These are phyloP conservation scores for Boeremia lycopersici DNA, from an alignment of 2,329 filamentous ascomycete genomes.

Conservation along the genomic window DNA sequence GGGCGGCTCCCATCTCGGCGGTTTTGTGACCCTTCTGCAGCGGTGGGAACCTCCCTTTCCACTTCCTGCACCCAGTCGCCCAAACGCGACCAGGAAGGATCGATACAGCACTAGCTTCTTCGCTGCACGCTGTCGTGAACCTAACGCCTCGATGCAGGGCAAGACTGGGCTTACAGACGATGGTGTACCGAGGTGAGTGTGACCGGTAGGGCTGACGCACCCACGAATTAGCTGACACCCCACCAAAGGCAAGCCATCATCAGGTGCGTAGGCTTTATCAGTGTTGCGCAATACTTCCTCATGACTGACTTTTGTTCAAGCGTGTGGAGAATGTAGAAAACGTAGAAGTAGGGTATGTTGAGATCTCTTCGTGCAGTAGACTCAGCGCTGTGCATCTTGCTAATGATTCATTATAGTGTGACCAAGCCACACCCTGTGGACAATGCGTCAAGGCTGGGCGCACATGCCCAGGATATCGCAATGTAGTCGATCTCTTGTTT, in stretches of 20 bases:
- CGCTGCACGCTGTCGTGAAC: slow-evolving; percentile 3
- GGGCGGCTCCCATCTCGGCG: background rate
- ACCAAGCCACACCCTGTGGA: slow-evolving; percentile 34
- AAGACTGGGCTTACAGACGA: slow-evolving; percentile 14
- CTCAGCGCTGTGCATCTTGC: slow-evolving; percentile 1
- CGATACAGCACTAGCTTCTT: background rate
- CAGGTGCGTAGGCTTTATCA: slow-evolving; percentile 12
- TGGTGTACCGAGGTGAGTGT: slow-evolving; percentile 32
- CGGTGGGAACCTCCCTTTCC: background rate
- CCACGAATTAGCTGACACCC: slow-evolving; percentile 9
- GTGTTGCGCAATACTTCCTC: background rate
- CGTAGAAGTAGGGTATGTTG: slow-evolving; percentile 35
- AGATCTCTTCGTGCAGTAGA: background rate
- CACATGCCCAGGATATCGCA: slow-evolving; percentile 36
- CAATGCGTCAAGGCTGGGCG: slow-evolving; percentile 36
- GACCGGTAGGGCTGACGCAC: background rate
- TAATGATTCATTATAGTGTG: slow-evolving; percentile 25
- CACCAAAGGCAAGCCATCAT: slow-evolving; percentile 28
- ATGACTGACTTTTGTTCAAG: slow-evolving; percentile 1
- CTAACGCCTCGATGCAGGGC: slow-evolving; percentile 15
- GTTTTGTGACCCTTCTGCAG: slow-evolving; percentile 4
- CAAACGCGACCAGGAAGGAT: background rate
- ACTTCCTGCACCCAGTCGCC: background rate
- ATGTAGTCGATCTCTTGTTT: slow-evolving; percentile 36
- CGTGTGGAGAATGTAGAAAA: slow-evolving; percentile 39